Evolutionary conservation across 768 basidiomycete genomes (phyloP).

Genomic region (Xanthoconium stramineum): DNA sequence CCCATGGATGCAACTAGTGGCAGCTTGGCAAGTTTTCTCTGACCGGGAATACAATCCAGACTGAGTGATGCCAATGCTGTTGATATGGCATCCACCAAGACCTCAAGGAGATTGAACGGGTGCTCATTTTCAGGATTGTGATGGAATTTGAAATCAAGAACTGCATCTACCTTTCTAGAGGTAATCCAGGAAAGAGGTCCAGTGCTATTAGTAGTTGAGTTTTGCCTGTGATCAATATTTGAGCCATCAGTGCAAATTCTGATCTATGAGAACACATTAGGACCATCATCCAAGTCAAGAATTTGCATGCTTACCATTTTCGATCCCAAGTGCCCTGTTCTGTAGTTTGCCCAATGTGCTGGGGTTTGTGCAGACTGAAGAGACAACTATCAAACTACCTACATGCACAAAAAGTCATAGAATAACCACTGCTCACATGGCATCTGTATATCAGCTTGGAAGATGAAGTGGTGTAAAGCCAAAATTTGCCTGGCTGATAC

Average conservation of each 20-base stretch:
- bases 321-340: conserved; percentile 78
- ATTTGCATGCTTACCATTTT: conserved; percentile 66
- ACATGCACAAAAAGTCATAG: conserved; percentile 91
- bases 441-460: conserved; percentile 80
- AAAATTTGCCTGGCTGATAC: conserved; percentile 89
- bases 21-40: conserved; percentile 81
- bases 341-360: conserved; percentile 89
- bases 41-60: conserved; percentile 77
- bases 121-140: conserved; percentile 70
- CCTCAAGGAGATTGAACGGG: conserved; percentile 79
- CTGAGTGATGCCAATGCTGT: conserved; percentile 48
- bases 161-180: conserved; percentile 93
- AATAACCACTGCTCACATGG: conserved; percentile 94
- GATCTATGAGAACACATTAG: conserved; percentile 49
- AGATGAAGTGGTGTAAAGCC: conserved; percentile 93
- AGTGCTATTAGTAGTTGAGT: conserved; percentile 74
- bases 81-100: conserved; percentile 87
- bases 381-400: conserved; percentile 98
- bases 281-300: background rate
- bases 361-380: conserved; percentile 95
- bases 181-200: conserved; percentile 94
- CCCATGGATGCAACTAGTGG: conserved; percentile 73
- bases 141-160: conserved; percentile 97
- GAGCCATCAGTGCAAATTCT: conserved; percentile 96
- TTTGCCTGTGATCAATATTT: conserved; percentile 92